Evolutionary conservation across 2,329 filamentous ascomycete species (phyloP), one percentile per base, ranked within the genome.

Genomic region (Alternaria panax): DNA sequence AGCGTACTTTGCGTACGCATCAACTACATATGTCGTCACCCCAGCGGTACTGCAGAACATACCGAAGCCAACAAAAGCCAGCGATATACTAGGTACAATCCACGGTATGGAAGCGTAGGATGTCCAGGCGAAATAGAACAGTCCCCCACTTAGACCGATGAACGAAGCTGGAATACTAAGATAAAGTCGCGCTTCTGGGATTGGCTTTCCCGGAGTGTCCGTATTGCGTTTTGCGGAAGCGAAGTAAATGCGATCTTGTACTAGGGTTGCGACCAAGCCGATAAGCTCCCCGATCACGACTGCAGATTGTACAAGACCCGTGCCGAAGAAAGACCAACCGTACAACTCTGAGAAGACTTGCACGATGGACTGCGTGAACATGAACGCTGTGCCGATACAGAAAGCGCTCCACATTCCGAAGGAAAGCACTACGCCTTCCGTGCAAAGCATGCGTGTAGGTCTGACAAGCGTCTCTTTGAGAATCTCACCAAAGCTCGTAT

Each of bases 91-190:
- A 0, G 83, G 83, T 6, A 79, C 75, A 6, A 82, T 80, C 83
- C 83, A 86, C 1, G 75, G 80, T 0, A 84, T 40, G 3, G 47
- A 53, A 0, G 80, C 65, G 42, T 78, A 82, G 2, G 78, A 76
- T 1, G 82, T 81, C 83, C 83, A 85, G 0, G 76, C 84, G 60
- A 85, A 85, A 30, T 79, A 76, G 60, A 86, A 84, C 73, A 85
- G 78, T 14, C 84, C 84, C 1, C 79, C 83, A 0, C 77, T 72
- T 34, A 84, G 78, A 3, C 81, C 81, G 27, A 84, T 28, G 43
- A 85, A 81, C 2, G 80, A 80, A 1, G 72, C 80, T 2, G 78
- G 72, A 11, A 82, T 75, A 50, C 72, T 76, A 41, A 82, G 68
- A 61, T 83, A 83, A 0, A 84, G 72, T 11, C 81, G 74, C 0